These are phyloP conservation scores for Pachyrhizus erosus DNA, from an alignment of 306 rosid species.

Conservation along the genomic window DNA sequence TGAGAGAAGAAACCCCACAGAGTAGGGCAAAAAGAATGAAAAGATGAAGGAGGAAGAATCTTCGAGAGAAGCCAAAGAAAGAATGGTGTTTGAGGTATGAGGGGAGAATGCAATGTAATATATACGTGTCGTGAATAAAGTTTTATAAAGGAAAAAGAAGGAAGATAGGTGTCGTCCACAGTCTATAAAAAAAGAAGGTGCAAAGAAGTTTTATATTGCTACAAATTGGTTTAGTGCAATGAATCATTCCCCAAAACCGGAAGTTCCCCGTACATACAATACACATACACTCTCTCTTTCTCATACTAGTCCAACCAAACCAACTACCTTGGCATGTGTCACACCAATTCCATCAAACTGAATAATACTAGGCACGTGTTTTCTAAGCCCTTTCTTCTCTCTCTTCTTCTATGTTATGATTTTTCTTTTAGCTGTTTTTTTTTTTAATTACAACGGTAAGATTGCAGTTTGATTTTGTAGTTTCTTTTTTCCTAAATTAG, in stretches of 20 bases:
- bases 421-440: not conserved
- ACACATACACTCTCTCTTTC: not conserved
- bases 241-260: not conserved
- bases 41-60: not conserved
- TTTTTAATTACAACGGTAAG: too few relatives aligned
- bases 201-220: not conserved
- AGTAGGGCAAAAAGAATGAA: not conserved
- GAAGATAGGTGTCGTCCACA: not conserved
- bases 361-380: not conserved
- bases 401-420: not conserved
- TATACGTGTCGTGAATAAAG: not conserved
- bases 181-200: not conserved
- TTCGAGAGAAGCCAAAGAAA: not conserved
- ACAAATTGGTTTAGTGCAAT: not conserved
- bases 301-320: not conserved
- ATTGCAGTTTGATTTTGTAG: too few relatives aligned
- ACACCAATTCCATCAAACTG: not conserved
- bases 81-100: not conserved
- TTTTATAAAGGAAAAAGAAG: not conserved
- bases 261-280: not conserved
- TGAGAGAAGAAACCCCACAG: constrained; percentile 18
- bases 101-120: not conserved
- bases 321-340: not conserved
- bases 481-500: too few relatives aligned
- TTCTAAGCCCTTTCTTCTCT: not conserved